Evolutionary conservation across 1,284 basidiomycete species (phyloP), one percentile per base, ranked within the genome.

Genomic region (Pseudozyma sp.): DNA sequence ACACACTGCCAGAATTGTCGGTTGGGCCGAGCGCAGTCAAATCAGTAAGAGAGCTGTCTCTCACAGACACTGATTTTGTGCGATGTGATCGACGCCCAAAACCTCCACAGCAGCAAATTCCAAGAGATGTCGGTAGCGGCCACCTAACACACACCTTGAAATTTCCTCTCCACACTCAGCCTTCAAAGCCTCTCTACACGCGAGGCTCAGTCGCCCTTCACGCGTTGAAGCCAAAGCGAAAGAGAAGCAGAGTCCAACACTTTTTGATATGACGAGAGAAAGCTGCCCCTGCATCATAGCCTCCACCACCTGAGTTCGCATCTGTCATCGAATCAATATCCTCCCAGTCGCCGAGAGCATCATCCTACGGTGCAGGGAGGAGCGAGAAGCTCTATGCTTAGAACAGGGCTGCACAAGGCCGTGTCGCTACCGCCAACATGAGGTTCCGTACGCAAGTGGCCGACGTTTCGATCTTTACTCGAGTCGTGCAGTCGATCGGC

Each of bases 401-500:
- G 9, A 47, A n/a, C 59, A 58, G 55, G 48, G 12, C 18, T 19
- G 21, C 18, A 6, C 14, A 47, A 12, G 45, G 18, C 57, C 34
- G 54, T 35, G 36, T 34, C 47, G 52, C 19, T 8, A 31, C 40
- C 25, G 50, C 50, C 47, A 60, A 36, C n/a, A 83, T 84, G 83
- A 73, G 81, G 38, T 84, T 84, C 71, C 65, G 76, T 38, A 82
- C 83, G n/a, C 68, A 76, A 34, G 50, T 84, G 10, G 67, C 71
- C 25, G 81, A 82, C 55, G 70, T 78, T 11, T 52, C 53, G 21
- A 77, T 79, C 59, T 74, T 83, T 40, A 75, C 80, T 4, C 60
- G 80, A 6, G 72, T 83, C 14, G 70, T 82, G 36, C 71, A 80
- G 52, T 80, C 82, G n/a, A 77, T 84, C 34, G 79, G 79, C 53